A percentile compares a stretch with the other conserved stretches of the same genome.
These are phyloP conservation scores for Erodium maritimum DNA, from an alignment of 345 rosid genomes.

Conservation along the genomic window DNA sequence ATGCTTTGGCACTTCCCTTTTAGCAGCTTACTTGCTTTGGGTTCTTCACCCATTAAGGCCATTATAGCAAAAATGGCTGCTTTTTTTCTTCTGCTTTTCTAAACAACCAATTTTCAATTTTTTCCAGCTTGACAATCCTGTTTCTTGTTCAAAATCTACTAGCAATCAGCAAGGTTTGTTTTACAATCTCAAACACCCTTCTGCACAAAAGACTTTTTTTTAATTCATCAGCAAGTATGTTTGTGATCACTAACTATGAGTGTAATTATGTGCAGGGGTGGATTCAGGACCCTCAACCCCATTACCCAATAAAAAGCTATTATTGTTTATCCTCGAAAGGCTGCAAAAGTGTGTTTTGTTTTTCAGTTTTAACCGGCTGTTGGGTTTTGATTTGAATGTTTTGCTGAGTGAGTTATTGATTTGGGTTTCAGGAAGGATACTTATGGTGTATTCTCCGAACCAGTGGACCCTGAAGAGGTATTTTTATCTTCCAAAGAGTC, in stretches of 20 bases:
- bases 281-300: slow-evolving; percentile 33
- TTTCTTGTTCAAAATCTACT: slow-evolving; percentile 24
- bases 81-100: slow-evolving; percentile 1
- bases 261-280: slow-evolving; percentile 15
- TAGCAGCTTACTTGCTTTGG: neutral
- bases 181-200: slow-evolving; percentile 8
- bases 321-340: slow-evolving; percentile 46
- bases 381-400: slow-evolving; percentile 3
- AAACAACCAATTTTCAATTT: neutral
- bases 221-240: slow-evolving; percentile 2
- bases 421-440: slow-evolving; percentile 51
- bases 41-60: neutral
- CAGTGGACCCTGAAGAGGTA: slow-evolving; percentile 66
- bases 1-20: slow-evolving; percentile 17
- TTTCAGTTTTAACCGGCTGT: neutral
- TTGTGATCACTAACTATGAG: neutral
- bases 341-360: slow-evolving; percentile 15
- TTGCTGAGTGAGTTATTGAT: slow-evolving; percentile 8
- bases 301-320: slow-evolving; percentile 44
- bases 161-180: slow-evolving; percentile 32
- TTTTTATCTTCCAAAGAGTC: neutral
- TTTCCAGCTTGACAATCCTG: slow-evolving; percentile 33
- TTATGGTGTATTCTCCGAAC: slow-evolving; percentile 57
- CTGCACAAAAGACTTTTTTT: slow-evolving; percentile 8
- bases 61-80: neutral